phyloP scores from a whole-genome alignment of 805 yeast species.

The Metschnikowia chrysomelidarum region DNA sequence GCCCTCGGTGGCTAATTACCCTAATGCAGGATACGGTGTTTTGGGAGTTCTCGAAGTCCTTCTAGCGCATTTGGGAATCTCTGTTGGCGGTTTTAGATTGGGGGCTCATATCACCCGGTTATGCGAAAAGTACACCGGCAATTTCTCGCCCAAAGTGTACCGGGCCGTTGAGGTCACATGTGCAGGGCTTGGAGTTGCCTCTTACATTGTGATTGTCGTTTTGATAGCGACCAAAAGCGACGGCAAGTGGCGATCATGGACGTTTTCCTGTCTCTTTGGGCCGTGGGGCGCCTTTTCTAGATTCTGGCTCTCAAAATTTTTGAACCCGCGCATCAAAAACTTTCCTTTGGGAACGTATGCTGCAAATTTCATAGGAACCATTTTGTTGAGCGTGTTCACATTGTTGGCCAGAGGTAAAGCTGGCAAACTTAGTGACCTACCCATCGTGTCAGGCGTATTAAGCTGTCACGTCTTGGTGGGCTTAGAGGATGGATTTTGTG shows the following conservation, averaged over 20 bases:
- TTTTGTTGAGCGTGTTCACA: constrained; percentile 43
- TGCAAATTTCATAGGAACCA: constrained; percentile 49
- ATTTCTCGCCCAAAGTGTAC: constrained; percentile 19
- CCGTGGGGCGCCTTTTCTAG: constrained; percentile 69
- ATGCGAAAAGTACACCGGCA: constrained; percentile 24
- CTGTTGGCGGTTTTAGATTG: constrained; percentile 54
- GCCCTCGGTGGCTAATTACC: constrained; percentile 33
- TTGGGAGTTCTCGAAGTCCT: constrained; percentile 70
- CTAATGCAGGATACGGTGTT: constrained; percentile 74
- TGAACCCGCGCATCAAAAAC: constrained; percentile 41
- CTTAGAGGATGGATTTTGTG: constrained; percentile 65
- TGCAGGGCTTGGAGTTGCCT: constrained; percentile 23
- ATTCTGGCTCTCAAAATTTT: constrained; percentile 48
- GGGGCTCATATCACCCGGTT: constrained; percentile 51
- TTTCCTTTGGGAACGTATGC: constrained; percentile 56
- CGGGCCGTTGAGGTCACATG: constrained; percentile 23
- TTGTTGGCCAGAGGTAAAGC: constrained; percentile 45
- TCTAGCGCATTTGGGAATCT: constrained; percentile 57
- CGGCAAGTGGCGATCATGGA: constrained; percentile 64
- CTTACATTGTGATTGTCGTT: constrained; percentile 37
- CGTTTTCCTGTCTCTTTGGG: constrained; percentile 62
- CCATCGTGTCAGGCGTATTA: constrained; percentile 29
- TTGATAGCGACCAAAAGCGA: constrained; percentile 35
- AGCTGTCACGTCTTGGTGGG: constrained; percentile 55
- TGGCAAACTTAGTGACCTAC: constrained; percentile 14